Evolutionary conservation across 1,284 basidiomycete genomes (phyloP), one percentile per base, ranked within the genome.

Genomic region (Xerocomus cyaneibrunnescens): DNA sequence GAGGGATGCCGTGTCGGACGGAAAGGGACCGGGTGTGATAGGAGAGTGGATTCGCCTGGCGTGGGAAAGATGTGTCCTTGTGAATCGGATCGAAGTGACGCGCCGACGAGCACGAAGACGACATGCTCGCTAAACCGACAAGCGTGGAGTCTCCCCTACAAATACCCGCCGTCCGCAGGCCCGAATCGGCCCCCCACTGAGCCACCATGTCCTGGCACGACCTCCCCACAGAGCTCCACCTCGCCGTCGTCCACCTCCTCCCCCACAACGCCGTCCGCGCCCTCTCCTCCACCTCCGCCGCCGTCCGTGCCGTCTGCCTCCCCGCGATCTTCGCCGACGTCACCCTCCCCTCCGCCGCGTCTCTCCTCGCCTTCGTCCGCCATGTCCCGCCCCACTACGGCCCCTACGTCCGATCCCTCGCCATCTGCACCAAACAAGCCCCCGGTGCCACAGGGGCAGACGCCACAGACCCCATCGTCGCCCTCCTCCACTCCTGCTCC

Each of bases 161-260:
- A 51, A 62, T 50, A 61, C 37, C 22, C 30, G 5, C 21, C 6
- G n/a, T n/a, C n/a, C n/a, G n/a, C n/a, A n/a, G n/a, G n/a, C n/a
- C n/a, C n/a, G n/a, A n/a, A n/a, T n/a, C n/a, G n/a, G n/a, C n/a
- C n/a, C n/a, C n/a, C n/a, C n/a, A n/a, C n/a, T n/a, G n/a, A n/a
- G n/a, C n/a, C n/a, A n/a, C 45, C 54, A 70, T 76, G 58, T 72
- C 67, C 60, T 88, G 86, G 86, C 59, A 72, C 51, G 38, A 66
- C 32, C 81, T 89, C 58, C 86, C 86, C 35, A 70, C 72, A 1
- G 87, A 89, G 59, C 81, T 89, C 67, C 81, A 82, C 68, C 74
- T 84, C 59, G 70, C 77, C 27, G 62, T 89, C 63, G 69, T 83
- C 41, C 76, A 75, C 36, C 65, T 70, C 49, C 77, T 88, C 62